Percentiles rank a stretch among this genome's conserved stretches.
Conservation (phyloP, 176 grass and related monocot species). For the Rhynchospora pubera region DNA sequence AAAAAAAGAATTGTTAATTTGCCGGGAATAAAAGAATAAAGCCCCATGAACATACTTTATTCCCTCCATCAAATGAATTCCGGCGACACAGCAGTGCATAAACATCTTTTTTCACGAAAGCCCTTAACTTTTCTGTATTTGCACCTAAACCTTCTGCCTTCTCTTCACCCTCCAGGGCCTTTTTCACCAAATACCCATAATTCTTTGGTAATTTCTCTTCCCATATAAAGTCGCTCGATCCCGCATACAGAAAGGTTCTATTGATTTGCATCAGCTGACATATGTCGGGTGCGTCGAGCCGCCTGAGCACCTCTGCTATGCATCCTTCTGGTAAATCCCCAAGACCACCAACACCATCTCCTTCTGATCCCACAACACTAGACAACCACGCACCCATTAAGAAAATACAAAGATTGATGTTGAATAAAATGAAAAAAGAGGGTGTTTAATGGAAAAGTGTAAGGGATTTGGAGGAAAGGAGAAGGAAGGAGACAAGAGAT, state of each 20-base stretch:
- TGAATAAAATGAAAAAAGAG: neutral
- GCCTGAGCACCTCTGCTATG: constrained; percentile 82
- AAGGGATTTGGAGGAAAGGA: constrained; percentile 88
- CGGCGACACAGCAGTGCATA: constrained; percentile 63
- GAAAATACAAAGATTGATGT: neutral
- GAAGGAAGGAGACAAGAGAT: constrained; percentile 34
- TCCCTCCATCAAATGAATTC: constrained; percentile 56
- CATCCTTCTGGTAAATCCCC: constrained; percentile 77
- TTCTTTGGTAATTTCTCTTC: constrained; percentile 81
- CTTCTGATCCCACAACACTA: constrained; percentile 14
- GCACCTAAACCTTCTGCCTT: neutral
- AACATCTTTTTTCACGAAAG: constrained; percentile 64
- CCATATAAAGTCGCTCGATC: constrained; percentile 72
- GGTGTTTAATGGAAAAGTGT: constrained; percentile 42
- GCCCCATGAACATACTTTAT: constrained; percentile 34
- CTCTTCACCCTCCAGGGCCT: constrained; percentile 10
- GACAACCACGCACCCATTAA: constrained; percentile 54
- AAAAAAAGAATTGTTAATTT: neutral
- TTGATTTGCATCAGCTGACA: constrained; percentile 64
- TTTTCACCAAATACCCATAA: constrained; percentile 54
- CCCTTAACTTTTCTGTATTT: constrained; percentile 14
- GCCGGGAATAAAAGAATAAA: neutral
- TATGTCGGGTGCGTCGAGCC: constrained; percentile 72
- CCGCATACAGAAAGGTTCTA: constrained; percentile 60
- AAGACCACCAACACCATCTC: constrained; percentile 23